A percentile compares a stretch with the other conserved stretches of the same genome.
Evolutionary conservation across 306 rosid genomes (phyloP).

Genomic region (Sicyos baderoa): DNA sequence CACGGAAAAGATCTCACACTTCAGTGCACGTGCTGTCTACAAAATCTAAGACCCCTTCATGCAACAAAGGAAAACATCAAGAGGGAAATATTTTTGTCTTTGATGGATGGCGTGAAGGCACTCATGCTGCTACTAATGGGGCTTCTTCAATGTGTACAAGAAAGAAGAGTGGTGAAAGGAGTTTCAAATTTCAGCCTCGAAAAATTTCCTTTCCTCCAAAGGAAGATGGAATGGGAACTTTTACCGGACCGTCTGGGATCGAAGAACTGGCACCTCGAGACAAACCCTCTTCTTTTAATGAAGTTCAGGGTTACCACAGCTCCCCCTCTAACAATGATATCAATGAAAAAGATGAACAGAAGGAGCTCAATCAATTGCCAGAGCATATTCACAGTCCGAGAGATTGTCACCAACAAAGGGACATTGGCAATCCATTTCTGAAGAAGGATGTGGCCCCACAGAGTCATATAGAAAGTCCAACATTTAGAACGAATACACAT

Average conservation of each 20-base stretch:
- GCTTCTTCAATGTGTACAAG: constrained; percentile 31
- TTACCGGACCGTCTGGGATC: constrained; percentile 30
- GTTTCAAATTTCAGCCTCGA: constrained; percentile 26
- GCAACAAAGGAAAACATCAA: constrained; percentile 30
- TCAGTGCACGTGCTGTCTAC: constrained; percentile 22
- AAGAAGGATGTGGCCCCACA: constrained; percentile 32
- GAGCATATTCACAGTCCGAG: constrained; percentile 33
- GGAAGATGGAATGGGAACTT: constrained; percentile 28
- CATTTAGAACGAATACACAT: constrained; percentile 45
- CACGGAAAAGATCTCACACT: constrained; percentile 48
- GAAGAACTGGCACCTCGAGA: constrained; percentile 28
- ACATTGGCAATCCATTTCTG: constrained; percentile 26
- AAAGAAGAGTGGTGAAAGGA: constrained; percentile 36
- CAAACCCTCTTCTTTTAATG: constrained; percentile 29
- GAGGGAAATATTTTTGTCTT: constrained; percentile 36
- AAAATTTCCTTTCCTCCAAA: constrained; percentile 35
- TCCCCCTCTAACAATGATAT: constrained; percentile 31
- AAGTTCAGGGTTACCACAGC: constrained; percentile 26
- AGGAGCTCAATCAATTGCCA: constrained; percentile 24
- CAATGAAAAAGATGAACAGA: constrained; percentile 29
- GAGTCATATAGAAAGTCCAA: constrained; percentile 53
- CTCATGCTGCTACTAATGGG: constrained; percentile 30
- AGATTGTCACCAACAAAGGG: constrained; percentile 33
- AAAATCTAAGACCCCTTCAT: constrained; percentile 33
- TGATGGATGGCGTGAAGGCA: constrained; percentile 30